These are phyloP conservation scores for Cyclotella cryptica DNA, from an alignment of 108 stramenopile genomes.

Conservation along the genomic window DNA sequence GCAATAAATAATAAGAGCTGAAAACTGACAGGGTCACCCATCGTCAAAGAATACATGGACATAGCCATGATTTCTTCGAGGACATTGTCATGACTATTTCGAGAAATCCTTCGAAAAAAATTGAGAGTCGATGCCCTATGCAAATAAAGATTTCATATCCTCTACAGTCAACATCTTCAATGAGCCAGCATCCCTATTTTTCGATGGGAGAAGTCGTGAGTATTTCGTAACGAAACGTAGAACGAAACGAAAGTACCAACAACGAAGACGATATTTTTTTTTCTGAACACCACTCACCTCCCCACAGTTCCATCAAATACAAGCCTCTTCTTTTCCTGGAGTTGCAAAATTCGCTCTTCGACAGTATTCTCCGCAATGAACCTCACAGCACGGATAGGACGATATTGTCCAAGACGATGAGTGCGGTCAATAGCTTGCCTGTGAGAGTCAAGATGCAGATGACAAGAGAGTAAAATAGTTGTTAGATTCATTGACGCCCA, in stretches of 20 bases:
- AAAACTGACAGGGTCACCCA: too few species aligned
- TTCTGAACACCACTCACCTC: constrained; percentile 28
- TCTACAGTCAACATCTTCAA: constrained; percentile 89
- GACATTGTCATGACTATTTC: too few species aligned
- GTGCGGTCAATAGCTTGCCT: constrained; percentile 98
- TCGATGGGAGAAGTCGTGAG: too few species aligned
- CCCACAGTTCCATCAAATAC: constrained; percentile 98
- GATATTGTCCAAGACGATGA: constrained; percentile 95
- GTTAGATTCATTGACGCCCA: neutral
- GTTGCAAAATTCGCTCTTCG: constrained; percentile 95
- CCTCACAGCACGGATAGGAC: constrained; percentile 93
- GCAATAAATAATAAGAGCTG: too few species aligned
- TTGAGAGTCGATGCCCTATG: too few species aligned
- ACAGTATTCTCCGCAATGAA: constrained; percentile 97
- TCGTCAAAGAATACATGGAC: too few species aligned
- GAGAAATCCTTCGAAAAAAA: too few species aligned
- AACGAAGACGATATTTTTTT: neutral
- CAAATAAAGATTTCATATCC: constrained; percentile 89
- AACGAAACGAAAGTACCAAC: neutral
- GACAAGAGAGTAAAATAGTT: neutral
- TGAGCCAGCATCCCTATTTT: constrained; percentile 78
- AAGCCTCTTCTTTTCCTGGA: constrained; percentile 97
- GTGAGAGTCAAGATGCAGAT: neutral
- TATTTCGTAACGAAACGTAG: neutral
- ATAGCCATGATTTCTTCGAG: too few species aligned